Evolutionary conservation across 2,329 filamentous ascomycete species (phyloP).

Genomic region (Aaosphaeria pasadenensis): DNA sequence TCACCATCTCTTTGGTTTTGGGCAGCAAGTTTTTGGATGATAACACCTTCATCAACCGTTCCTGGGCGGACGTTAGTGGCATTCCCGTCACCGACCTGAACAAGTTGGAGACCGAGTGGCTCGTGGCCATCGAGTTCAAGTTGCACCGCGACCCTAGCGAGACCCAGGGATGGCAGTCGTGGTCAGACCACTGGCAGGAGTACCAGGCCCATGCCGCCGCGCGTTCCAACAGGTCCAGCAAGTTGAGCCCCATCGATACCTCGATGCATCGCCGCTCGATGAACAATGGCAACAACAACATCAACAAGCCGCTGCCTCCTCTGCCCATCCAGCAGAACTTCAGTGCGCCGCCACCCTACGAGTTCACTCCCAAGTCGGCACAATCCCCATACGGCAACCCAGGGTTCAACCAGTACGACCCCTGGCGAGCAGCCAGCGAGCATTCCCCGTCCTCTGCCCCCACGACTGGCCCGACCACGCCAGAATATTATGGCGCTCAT

Average conservation of each 20-base stretch:
- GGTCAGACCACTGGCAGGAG: conserved; percentile 64
- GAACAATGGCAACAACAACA: conserved; percentile 13
- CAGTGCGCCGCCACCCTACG: conserved; percentile 24
- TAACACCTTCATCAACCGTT: conserved; percentile 96
- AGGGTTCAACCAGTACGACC: conserved; percentile 39
- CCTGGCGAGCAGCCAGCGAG: conserved; percentile 42
- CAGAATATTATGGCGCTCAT: conserved; percentile 50
- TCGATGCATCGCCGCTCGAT: conserved; percentile 54
- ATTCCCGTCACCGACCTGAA: conserved; percentile 84
- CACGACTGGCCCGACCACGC: conserved; percentile 53
- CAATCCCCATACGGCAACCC: conserved; percentile 36
- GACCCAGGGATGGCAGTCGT: conserved; percentile 67
- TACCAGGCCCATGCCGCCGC: conserved; percentile 54
- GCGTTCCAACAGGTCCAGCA: conserved; percentile 35
- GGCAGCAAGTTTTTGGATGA: conserved; percentile 96
- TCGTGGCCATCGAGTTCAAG: conserved; percentile 76
- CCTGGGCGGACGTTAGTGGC: conserved; percentile 92
- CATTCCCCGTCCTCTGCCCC: conserved; percentile 54
- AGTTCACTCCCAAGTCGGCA: conserved; percentile 34
- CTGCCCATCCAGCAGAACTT: conserved; percentile 41
- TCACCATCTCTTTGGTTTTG: conserved; percentile 79
- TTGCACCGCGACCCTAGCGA: conserved; percentile 82
- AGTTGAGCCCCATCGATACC: conserved; percentile 63
- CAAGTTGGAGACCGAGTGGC: conserved; percentile 82
- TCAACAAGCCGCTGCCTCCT: conserved; percentile 44